Evolutionary conservation across 139 green algal species (phyloP), one percentile per base, ranked within the genome.

Genomic region (Chlorella sp.): DNA sequence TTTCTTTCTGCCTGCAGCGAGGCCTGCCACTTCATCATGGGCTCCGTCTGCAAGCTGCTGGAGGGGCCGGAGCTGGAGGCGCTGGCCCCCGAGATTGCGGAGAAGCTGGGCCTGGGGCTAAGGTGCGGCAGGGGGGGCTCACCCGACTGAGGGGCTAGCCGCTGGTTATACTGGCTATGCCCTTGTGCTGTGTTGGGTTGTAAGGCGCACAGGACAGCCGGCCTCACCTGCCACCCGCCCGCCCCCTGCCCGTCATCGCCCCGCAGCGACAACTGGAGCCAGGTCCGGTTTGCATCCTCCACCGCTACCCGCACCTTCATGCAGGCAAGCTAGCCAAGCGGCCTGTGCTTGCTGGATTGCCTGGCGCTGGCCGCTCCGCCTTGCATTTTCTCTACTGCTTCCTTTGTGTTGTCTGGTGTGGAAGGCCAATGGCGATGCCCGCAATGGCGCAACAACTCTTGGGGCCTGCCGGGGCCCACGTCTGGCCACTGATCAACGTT

Each of bases 191-290:
- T n/a, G n/a, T n/a, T n/a, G n/a, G 14, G 58, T 4, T 65, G 58
- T 22, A 7, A 22, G n/a, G n/a, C n/a, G 58, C 16, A 65, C 58
- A 65, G 14, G 19, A 30, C n/a, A n/a, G 16, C 13, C 24, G 28
- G 24, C 3, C 7, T 17, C 32, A 46, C 17, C 68, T 74, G 40
- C 26, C 3, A 60, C 26, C 24, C 24, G 5, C 32, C 28, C 58
- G 93, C n/a, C 89, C 88, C 41, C 76, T 87, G 38, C 76, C 78
- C 20, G 79, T 96, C 73, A 89, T 88, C n/a, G 90, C 95, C 95
- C 22, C 85, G 98, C 36, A 92, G 84, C 38, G 96, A 99, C 90
- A 98, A 98, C 87, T 99, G 96, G 96, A 97, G 93, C 81, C 95
- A 98, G 91, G 95, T 98, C 32, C 90, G 95, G 17, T 96, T 94